These are phyloP conservation scores for Saccharomyces hybrid DNA, from an alignment of 1,139 yeast genomes.

Conservation along the genomic window DNA sequence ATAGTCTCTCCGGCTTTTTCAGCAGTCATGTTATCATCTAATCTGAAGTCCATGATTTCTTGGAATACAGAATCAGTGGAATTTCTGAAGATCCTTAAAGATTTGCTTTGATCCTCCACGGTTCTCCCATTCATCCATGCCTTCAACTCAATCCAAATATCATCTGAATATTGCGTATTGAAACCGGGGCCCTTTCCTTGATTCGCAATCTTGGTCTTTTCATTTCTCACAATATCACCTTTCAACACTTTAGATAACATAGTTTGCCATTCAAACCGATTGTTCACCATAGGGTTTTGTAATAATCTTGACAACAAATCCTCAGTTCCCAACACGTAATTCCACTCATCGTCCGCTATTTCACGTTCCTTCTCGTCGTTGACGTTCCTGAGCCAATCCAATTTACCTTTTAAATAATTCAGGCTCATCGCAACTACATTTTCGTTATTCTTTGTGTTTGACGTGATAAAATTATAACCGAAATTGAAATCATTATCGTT, in stretches of 20 bases:
- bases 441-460: conserved; percentile 16
- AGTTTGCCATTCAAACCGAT: conserved; percentile 91
- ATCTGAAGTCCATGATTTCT: conserved; percentile 45
- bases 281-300: conserved; percentile 57
- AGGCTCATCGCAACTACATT: conserved; percentile 25
- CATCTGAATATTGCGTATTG: conserved; percentile 60
- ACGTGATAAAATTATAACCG: conserved; percentile 20
- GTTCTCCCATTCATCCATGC: conserved; percentile 80
- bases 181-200: conserved; percentile 34
- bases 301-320: conserved; percentile 18
- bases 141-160: conserved; percentile 62
- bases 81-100: conserved; percentile 64
- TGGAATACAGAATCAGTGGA: conserved; percentile 67
- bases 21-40: conserved; percentile 13
- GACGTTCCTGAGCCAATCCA: conserved; percentile 25
- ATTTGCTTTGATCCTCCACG: conserved; percentile 68
- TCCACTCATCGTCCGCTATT: conserved; percentile 5
- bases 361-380: conserved; percentile 5
- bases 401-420: conserved; percentile 19
- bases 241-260: conserved; percentile 85
- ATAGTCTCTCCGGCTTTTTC: conserved; percentile 20
- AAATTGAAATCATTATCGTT: conserved; percentile 17
- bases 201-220: conserved; percentile 69
- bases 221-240: conserved; percentile 89
- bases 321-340: conserved; percentile 9